Percentiles rank a stretch among this genome's conserved stretches.
Evolutionary conservation across 2,329 filamentous ascomycete species (phyloP).

Genomic region (Fusarium acutatum): DNA sequence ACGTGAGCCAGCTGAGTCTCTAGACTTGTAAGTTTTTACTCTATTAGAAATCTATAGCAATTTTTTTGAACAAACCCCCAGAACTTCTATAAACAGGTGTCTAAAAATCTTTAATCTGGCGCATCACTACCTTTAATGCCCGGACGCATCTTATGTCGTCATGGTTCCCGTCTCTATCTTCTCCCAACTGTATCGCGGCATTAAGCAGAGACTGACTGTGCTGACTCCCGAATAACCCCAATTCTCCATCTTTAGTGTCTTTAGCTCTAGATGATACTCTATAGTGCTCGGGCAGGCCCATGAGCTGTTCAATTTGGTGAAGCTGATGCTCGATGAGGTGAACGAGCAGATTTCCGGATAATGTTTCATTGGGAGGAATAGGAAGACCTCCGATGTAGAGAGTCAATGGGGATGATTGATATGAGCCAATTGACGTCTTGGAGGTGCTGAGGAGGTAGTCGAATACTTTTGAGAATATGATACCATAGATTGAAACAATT

Average conservation of each 20-base stretch:
- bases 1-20: not conserved
- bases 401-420: not conserved
- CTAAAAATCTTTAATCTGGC: conserved; percentile 13
- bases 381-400: not conserved
- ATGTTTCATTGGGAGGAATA: not conserved
- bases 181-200: not conserved
- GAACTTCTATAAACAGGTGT: not conserved
- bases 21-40: not conserved
- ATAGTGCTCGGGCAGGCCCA: not conserved
- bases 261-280: conserved; percentile 4
- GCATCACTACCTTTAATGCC: not conserved
- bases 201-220: not conserved
- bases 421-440: not conserved
- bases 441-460: not conserved
- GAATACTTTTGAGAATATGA: conserved; percentile 1
- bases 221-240: not conserved
- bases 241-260: not conserved
- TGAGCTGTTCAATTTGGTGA: conserved; percentile 7
- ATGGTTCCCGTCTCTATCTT: conserved; percentile 9
- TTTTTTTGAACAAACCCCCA: not conserved
- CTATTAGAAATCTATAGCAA: not conserved
- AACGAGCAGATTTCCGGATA: conserved; percentile 4
- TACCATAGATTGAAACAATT: conserved; percentile 11
- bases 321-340: conserved; percentile 3
- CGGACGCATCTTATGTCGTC: conserved; percentile 5